A percentile compares a stretch with the other conserved stretches of the same genome.
Evolutionary conservation across 2,329 filamentous ascomycete genomes (phyloP).

Genomic region (Diaporthe vexans): DNA sequence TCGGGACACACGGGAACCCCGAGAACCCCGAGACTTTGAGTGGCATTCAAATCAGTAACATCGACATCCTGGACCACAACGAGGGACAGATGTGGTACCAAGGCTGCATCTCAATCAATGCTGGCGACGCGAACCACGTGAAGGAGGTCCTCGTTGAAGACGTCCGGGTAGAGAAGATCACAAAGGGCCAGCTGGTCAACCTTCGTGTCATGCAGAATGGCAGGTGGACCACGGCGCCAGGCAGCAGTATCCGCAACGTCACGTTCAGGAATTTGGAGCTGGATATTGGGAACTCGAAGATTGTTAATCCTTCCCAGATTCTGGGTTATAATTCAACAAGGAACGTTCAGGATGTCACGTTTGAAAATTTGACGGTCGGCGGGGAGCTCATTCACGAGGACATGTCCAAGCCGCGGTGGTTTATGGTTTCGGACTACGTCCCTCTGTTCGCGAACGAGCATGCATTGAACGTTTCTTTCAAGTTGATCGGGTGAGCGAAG

Average conservation of each 20-base stretch:
- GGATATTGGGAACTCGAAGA: slow-evolving; percentile 5
- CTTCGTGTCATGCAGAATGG: slow-evolving; percentile 53
- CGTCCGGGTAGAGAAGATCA: slow-evolving; percentile 51
- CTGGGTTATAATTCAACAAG: not conserved
- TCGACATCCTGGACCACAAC: slow-evolving; percentile 54
- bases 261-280: slow-evolving; percentile 45
- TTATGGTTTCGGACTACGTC: slow-evolving; percentile 8
- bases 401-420: not conserved
- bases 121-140: slow-evolving; percentile 51
- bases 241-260: slow-evolving; percentile 50
- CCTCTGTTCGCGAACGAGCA: slow-evolving; percentile 30
- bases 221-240: slow-evolving; percentile 52
- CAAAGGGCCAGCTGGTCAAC: slow-evolving; percentile 51
- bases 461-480: slow-evolving; percentile 17
- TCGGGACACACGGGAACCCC: slow-evolving; percentile 54
- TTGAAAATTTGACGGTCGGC: not conserved
- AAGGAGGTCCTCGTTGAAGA: slow-evolving; percentile 48
- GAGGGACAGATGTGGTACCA: slow-evolving; percentile 54
- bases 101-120: slow-evolving; percentile 52
- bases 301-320: slow-evolving; percentile 16
- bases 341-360: slow-evolving; percentile 10
- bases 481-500: not conserved
- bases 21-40: slow-evolving; percentile 50
- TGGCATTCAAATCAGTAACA: slow-evolving; percentile 49
- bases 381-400: not conserved